Conservation (phyloP, 805 yeast genomes). For the Yarrowia hollandica region DNA sequence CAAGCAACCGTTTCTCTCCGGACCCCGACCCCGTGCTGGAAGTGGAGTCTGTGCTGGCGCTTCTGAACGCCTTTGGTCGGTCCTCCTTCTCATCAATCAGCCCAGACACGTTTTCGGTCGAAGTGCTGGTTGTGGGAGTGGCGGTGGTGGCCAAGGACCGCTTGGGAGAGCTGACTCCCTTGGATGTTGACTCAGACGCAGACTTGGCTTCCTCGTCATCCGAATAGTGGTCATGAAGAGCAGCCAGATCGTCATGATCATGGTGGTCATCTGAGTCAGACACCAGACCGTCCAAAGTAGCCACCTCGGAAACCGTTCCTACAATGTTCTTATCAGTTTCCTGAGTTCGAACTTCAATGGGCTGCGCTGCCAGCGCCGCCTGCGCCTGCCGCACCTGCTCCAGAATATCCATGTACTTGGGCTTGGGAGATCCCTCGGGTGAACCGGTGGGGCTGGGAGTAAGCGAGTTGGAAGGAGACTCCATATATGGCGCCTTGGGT, state of each 20-base stretch:
- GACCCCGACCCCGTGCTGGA: conserved; percentile 23
- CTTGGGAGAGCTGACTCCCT: conserved; percentile 10
- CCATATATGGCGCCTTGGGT: conserved; percentile 26
- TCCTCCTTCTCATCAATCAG: conserved; percentile 25
- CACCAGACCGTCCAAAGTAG: not conserved
- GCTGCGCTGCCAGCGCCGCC: conserved; percentile 24
- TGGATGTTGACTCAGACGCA: not conserved
- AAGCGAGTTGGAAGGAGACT: conserved; percentile 23
- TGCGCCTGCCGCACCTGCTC: conserved; percentile 28
- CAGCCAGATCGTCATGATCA: not conserved
- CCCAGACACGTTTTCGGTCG: conserved; percentile 20
- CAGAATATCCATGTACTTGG: conserved; percentile 27
- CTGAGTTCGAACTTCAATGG: conserved; percentile 19
- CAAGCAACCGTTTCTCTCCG: conserved; percentile 1
- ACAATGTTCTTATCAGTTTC: conserved; percentile 19
- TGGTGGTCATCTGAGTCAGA: conserved; percentile 1
- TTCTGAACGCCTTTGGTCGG: conserved; percentile 23
- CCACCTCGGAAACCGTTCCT: conserved; percentile 15
- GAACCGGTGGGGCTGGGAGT: conserved; percentile 15
- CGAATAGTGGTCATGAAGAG: not conserved
- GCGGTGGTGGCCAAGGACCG: conserved; percentile 20
- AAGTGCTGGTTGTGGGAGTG: conserved; percentile 23
- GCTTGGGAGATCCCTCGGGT: conserved; percentile 18
- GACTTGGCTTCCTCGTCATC: not conserved
- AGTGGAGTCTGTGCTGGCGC: conserved; percentile 20